Evolutionary conservation across 2,329 filamentous ascomycete species (phyloP), one percentile per base, ranked within the genome.

Genomic region (Botrytis galanthina): DNA sequence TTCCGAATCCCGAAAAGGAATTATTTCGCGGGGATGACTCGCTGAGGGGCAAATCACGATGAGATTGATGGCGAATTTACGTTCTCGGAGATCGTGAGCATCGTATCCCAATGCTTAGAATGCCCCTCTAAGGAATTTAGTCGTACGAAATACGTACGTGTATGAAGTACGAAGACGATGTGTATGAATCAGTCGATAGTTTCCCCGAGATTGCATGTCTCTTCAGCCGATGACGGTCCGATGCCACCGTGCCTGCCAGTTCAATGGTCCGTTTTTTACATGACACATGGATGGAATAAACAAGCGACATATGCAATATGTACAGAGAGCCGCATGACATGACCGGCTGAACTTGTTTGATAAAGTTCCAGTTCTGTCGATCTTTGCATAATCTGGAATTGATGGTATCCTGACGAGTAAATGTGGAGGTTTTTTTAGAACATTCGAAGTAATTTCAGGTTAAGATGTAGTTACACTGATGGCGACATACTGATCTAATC

Each of bases 181-280:
- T 26, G 48, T 69, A 69, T 60, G n/a, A 42, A 70, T 70, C 48
- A 70, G 37, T 44, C 26, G 35, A 44, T 60, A 35, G 37, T 44
- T 60, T 20, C 35, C 20, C 51, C 51, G 67, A 70, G 51, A 70
- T 67, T 39, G 32, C 32, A 29, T 39, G n/a, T 26, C 29, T 60
- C 51, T 69, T 35, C 67, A 67, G 18, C 61, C 63, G 71, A 70
- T 44, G 51, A 70, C 63, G 63, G 71, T 32, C 64, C 63, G 71
- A 73, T 73, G 32, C 61, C 32, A 68, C 51, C 26, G 22, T 39
- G 14, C n/a, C n/a, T n/a, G 35, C 46, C 61, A 26, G 61, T 22
- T 57, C 18, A 64, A 26, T 32, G 46, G 29, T 35, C 46, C 46
- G 46, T 39, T 67, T 67, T 32, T 37, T 67, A 51, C 44, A n/a